Percentiles rank a stretch among this genome's conserved stretches.
These are phyloP conservation scores for Starmerella tilneyi DNA, from an alignment of 805 yeast species.

Conservation along the genomic window DNA sequence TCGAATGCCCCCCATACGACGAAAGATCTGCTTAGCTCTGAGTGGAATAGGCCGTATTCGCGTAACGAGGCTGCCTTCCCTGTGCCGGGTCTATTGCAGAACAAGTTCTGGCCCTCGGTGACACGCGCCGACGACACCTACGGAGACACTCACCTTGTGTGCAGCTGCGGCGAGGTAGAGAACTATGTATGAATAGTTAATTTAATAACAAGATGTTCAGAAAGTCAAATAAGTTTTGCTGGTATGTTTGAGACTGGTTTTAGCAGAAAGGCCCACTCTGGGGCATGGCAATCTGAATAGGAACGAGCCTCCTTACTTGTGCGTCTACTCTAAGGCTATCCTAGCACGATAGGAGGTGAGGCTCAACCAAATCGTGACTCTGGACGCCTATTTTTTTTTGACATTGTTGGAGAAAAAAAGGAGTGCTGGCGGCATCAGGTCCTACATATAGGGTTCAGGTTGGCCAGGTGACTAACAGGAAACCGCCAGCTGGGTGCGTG, in stretches of 20 bases:
- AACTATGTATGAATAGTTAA: constrained; percentile 12
- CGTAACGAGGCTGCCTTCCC: constrained; percentile 94
- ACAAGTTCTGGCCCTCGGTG: constrained; percentile 93
- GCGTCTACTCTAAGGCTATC: constrained; percentile 27
- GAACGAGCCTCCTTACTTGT: constrained; percentile 21
- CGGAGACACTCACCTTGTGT: constrained; percentile 84
- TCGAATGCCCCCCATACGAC: constrained; percentile 90
- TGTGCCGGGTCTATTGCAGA: constrained; percentile 53
- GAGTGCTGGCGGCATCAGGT: neutral
- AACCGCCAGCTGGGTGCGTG: no score
- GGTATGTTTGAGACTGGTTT: constrained; percentile 22
- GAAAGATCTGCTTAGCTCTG: constrained; percentile 57
- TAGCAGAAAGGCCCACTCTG: constrained; percentile 19
- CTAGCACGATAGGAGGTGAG: constrained; percentile 28
- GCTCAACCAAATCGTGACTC: constrained; percentile 27
- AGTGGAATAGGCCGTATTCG: constrained; percentile 85
- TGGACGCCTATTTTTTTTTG: constrained; percentile 26
- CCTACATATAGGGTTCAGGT: neutral
- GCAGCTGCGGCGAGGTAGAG: constrained; percentile 57
- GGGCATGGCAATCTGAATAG: constrained; percentile 16
- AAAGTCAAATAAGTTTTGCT: neutral
- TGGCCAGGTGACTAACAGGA: no score
- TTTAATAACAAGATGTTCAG: neutral
- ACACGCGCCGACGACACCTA: constrained; percentile 87
- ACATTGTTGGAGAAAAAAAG: constrained; percentile 4